phyloP scores from a whole-genome alignment of 2,329 filamentous ascomycete species.

The Trichophyton rubrum region DNA sequence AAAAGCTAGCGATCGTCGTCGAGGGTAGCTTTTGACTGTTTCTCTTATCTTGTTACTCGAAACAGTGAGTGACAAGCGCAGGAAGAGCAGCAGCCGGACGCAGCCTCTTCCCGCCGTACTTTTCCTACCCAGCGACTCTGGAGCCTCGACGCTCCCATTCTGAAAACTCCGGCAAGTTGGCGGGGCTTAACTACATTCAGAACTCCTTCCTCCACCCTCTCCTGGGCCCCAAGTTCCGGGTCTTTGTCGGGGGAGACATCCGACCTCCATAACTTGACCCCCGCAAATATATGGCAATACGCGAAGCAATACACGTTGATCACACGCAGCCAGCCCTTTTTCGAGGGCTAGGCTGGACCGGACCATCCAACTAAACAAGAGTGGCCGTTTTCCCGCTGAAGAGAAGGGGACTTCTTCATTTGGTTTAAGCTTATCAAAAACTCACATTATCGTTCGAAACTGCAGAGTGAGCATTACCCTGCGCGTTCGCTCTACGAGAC shows the following conservation, averaged over 20 bases:
- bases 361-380: neutral
- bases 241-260: conserved; percentile 92
- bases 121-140: conserved; percentile 23
- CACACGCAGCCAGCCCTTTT: conserved; percentile 30
- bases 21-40: neutral
- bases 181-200: conserved; percentile 61
- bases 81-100: neutral
- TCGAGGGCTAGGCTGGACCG: conserved; percentile 30
- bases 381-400: neutral
- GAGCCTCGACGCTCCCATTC: conserved; percentile 29
- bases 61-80: neutral
- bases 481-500: neutral
- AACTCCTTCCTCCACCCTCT: conserved; percentile 75
- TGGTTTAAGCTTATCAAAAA: neutral
- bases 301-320: conserved; percentile 20
- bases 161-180: conserved; percentile 71
- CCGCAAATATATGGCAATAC: conserved; percentile 22
- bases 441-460: conserved; percentile 2
- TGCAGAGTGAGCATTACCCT: neutral
- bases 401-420: neutral
- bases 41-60: neutral
- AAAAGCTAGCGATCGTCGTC: neutral
- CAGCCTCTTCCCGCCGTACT: conserved; percentile 7
- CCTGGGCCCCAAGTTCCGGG: conserved; percentile 83
- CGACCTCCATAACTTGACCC: conserved; percentile 84